Evolutionary conservation across 1,139 yeast species (phyloP).

Genomic region (Protomyces inundatus): DNA sequence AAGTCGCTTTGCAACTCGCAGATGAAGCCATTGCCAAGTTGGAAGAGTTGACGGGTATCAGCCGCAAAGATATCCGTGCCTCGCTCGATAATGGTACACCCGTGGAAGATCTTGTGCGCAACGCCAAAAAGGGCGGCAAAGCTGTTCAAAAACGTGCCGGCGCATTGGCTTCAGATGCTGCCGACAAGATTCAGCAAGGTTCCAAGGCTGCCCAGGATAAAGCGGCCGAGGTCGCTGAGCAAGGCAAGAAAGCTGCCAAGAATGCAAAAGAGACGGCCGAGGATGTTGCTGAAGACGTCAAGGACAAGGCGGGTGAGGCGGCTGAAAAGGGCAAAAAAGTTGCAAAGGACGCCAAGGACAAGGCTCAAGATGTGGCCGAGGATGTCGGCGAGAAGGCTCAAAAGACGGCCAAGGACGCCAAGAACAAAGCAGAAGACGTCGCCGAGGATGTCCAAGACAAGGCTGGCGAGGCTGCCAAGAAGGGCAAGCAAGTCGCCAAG

Average conservation of each 20-base stretch:
- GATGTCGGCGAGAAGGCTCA: background rate
- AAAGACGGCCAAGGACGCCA: background rate
- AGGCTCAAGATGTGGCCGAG: background rate
- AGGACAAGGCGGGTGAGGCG: background rate
- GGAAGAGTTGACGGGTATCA: slow-evolving; percentile 13
- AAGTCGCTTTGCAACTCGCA: background rate
- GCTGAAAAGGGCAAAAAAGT: background rate
- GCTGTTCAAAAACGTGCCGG: background rate
- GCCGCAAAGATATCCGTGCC: slow-evolving; percentile 1
- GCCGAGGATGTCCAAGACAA: background rate
- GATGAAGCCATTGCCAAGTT: slow-evolving; percentile 15
- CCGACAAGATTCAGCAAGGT: slow-evolving; percentile 8
- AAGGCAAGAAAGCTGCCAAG: slow-evolving; percentile 1
- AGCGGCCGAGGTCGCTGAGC: background rate
- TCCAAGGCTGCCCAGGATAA: background rate
- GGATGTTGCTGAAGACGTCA: background rate
- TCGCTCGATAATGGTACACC: slow-evolving; percentile 11
- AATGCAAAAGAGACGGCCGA: background rate
- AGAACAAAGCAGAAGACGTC: background rate
- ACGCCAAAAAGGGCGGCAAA: background rate
- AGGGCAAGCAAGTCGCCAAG: background rate
- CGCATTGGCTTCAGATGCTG: background rate
- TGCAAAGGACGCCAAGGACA: background rate
- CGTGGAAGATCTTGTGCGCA: slow-evolving; percentile 9
- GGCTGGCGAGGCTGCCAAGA: background rate